phyloP scores from a whole-genome alignment of 352 stramenopile genomes.

The Blastocystis sp. region DNA sequence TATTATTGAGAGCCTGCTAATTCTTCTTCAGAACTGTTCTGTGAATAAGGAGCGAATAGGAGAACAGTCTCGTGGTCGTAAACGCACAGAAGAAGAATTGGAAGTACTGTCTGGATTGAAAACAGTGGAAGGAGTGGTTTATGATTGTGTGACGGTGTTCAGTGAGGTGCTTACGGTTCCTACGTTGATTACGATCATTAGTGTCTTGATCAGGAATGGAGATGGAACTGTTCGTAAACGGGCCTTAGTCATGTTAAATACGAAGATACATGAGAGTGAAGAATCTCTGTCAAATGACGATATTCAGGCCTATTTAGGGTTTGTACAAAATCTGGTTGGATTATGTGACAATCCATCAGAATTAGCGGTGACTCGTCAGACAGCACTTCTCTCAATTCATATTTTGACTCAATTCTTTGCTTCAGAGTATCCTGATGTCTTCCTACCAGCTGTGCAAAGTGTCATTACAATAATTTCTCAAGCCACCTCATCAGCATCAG shows the following conservation, averaged over 20 bases:
- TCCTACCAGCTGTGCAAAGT: neutral
- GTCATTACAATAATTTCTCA: conserved; percentile 23
- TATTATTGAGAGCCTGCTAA: conserved; percentile 48
- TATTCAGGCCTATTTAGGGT: neutral
- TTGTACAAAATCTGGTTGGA: conserved; percentile 26
- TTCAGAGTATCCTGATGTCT: neutral
- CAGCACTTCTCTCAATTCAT: conserved; percentile 48
- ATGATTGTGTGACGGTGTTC: conserved; percentile 45
- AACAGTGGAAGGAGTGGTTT: neutral
- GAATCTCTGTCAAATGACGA: neutral
- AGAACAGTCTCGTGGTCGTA: neutral
- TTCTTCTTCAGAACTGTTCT: conserved; percentile 16
- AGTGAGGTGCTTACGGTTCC: conserved; percentile 37
- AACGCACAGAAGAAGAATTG: neutral
- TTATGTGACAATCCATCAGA: neutral
- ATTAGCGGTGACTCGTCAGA: conserved; percentile 7
- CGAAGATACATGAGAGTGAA: conserved; percentile 40
- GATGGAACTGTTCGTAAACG: conserved; percentile 40
- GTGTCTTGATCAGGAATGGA: conserved; percentile 30
- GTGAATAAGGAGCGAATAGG: conserved; percentile 2
- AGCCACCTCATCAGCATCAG: neutral
- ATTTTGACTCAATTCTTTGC: conserved; percentile 56
- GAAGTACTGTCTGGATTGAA: neutral
- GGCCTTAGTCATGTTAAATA: conserved; percentile 52
- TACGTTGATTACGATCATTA: conserved; percentile 16